Base-by-base conservation (phyloP, 129 eudicot species). In the Silybum marianum region DNA sequence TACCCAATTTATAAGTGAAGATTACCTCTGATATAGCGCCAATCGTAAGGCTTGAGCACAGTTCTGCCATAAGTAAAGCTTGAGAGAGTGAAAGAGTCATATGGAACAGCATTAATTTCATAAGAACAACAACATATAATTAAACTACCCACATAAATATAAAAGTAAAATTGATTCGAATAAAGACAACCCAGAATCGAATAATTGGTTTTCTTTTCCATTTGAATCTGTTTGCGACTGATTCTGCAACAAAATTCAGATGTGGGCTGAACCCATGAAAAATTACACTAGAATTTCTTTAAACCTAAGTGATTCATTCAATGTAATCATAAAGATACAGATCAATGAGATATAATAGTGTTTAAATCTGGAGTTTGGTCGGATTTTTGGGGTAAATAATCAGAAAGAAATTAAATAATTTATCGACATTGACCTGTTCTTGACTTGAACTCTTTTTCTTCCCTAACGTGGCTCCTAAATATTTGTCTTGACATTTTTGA, bases 1-100 rank as follows among this genome's bases (percentile, higher is more conserved):
- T 13, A 18, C 2, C 12, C 36, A 70, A n/a, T 22, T 23, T 75
- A 48, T 10, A 0, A 19, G 23, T 12, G 36, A 34, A 32, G 71
- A 42, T 44, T 86, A 95, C 99, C 97, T 88, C 93, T 91, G 58
- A 95, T 89, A 76, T 92, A 95, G 48, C 95, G 91, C 99, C 99
- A 95, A 1, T 92, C 97, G 78, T 77, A 95, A 73, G 97, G 97
- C n/a, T 58, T 92, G 87, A 95, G 97, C 84, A 38, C 86, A 28
- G 93, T 95, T 75, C 78, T 86, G 2, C 90, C 88, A 84, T 95
- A 95, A 67, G 84, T 81, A 75, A 91, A 89, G 88, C 97, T 95
- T 71, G 98, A 95, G 68, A 95, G 48, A 62, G 90, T 88, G 87
- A 86, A 87, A 39, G 93, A 92, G 38, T 86, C 87, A 54, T 72